These are phyloP conservation scores for Lobosporangium transversale DNA, from an alignment of 192 early-diverging fungal species.

Conservation along the genomic window DNA sequence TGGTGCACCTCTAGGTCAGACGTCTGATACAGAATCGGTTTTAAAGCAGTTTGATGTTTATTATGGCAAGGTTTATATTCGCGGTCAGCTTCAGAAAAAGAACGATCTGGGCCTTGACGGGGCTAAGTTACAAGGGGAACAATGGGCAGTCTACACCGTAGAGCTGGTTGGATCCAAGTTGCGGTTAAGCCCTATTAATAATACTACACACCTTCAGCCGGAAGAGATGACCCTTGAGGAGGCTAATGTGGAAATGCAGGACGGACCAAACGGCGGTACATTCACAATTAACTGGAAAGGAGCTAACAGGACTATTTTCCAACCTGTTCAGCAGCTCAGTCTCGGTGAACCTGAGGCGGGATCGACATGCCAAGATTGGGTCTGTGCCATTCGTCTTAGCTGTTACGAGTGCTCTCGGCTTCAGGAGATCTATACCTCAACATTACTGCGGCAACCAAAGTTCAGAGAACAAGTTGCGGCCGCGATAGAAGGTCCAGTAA, in stretches of 20 bases:
- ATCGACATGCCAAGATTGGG: conserved; percentile 71
- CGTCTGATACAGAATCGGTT: conserved; percentile 58
- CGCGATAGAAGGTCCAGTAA: conserved; percentile 63
- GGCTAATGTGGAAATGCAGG: conserved; percentile 67
- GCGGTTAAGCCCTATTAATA: conserved; percentile 65
- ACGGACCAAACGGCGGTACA: conserved; percentile 62
- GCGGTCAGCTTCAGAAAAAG: conserved; percentile 78
- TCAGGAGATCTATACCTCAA: conserved; percentile 79
- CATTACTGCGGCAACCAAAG: conserved; percentile 55
- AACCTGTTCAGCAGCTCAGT: conserved; percentile 40
- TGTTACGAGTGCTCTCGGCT: conserved; percentile 80
- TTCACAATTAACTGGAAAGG: conserved; percentile 76
- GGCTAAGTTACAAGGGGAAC: conserved; percentile 63
- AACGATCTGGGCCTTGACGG: conserved; percentile 71
- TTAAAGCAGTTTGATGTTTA: conserved; percentile 71
- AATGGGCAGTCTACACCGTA: conserved; percentile 79
- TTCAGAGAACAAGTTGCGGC: conserved; percentile 58
- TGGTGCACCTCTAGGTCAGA: conserved; percentile 47
- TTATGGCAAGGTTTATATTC: conserved; percentile 73
- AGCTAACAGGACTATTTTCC: conserved; percentile 73
- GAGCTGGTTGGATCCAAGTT: conserved; percentile 78
- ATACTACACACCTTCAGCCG: conserved; percentile 54
- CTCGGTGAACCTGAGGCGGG: conserved; percentile 64
- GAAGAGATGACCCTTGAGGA: conserved; percentile 84
- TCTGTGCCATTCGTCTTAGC: conserved; percentile 74